Evolutionary conservation across 2,329 filamentous ascomycete genomes (phyloP).

Genomic region (Colletotrichum siamense): DNA sequence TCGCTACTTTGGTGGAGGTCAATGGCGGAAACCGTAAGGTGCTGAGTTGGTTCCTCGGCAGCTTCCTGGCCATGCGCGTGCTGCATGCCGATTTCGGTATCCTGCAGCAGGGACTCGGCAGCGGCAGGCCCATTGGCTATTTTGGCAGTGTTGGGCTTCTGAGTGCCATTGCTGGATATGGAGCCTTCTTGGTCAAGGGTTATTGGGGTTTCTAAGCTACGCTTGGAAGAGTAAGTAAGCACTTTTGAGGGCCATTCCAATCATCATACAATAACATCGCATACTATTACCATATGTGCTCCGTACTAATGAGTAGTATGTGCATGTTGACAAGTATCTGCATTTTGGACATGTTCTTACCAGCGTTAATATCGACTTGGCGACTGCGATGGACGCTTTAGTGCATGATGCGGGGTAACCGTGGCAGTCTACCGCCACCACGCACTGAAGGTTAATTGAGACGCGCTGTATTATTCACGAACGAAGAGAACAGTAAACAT

Average conservation of each 20-base stretch:
- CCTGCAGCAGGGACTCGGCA: background rate
- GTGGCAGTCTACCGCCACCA: background rate
- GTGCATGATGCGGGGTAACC: background rate
- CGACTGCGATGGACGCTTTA: background rate
- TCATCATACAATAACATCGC: background rate
- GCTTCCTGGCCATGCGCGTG: background rate
- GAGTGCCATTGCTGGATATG: background rate
- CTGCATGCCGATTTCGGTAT: slow-evolving; percentile 8
- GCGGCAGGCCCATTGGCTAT: background rate
- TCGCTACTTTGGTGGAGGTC: background rate
- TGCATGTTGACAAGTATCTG: background rate
- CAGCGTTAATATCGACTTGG: background rate
- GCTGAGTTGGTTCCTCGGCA: background rate
- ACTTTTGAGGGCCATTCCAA: background rate
- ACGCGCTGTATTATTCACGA: background rate
- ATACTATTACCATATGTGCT: background rate
- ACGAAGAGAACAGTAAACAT: background rate
- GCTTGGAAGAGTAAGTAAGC: background rate
- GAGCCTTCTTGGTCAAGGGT: slow-evolving; percentile 1
- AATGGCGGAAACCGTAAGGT: slow-evolving; percentile 2
- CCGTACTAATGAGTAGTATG: background rate
- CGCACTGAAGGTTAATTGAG: background rate
- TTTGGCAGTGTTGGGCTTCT: slow-evolving; percentile 1
- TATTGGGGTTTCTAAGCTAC: background rate
- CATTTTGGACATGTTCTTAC: background rate